A percentile compares a stretch with the other conserved stretches of the same genome.
These are phyloP conservation scores for Cytospora mali DNA, from an alignment of 2,329 filamentous ascomycete species.

Conservation along the genomic window DNA sequence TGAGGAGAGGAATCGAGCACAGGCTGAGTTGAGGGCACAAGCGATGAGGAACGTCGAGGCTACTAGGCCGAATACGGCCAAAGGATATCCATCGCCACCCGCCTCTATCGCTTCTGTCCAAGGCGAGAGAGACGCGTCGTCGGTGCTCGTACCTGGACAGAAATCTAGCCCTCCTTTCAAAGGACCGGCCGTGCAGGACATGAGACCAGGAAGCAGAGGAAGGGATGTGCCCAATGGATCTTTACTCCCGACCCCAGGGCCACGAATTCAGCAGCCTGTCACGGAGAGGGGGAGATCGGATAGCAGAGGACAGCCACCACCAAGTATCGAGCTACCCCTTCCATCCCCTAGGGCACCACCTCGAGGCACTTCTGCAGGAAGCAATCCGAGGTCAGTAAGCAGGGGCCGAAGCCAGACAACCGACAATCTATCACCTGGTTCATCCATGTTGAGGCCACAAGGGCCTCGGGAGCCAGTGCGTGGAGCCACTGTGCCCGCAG, in stretches of 20 bases:
- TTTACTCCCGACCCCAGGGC: neutral
- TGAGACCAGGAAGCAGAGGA: slow-evolving; percentile 19
- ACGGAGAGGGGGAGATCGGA: neutral
- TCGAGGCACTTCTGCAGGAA: neutral
- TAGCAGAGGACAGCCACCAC: slow-evolving; percentile 1
- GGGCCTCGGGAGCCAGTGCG: slow-evolving; percentile 12
- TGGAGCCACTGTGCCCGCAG: slow-evolving; percentile 16
- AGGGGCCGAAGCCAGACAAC: slow-evolving; percentile 12
- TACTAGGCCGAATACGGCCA: slow-evolving; percentile 18
- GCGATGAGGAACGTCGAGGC: slow-evolving; percentile 12
- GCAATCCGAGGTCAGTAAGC: neutral
- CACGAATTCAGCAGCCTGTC: neutral
- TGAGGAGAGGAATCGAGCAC: slow-evolving; percentile 8
- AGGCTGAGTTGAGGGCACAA: slow-evolving; percentile 19
- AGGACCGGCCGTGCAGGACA: slow-evolving; percentile 1
- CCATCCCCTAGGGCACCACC: slow-evolving; percentile 7
- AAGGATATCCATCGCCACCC: slow-evolving; percentile 39
- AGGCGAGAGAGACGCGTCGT: slow-evolving; percentile 17
- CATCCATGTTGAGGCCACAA: slow-evolving; percentile 1
- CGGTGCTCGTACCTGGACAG: slow-evolving; percentile 7
- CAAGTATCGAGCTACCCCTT: neutral
- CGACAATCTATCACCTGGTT: neutral
- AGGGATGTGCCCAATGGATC: neutral
- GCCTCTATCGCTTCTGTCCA: slow-evolving; percentile 40
- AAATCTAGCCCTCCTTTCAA: neutral